Base-by-base conservation (phyloP, 768 basidiomycete genomes). In the Naematelia aurantialba region DNA sequence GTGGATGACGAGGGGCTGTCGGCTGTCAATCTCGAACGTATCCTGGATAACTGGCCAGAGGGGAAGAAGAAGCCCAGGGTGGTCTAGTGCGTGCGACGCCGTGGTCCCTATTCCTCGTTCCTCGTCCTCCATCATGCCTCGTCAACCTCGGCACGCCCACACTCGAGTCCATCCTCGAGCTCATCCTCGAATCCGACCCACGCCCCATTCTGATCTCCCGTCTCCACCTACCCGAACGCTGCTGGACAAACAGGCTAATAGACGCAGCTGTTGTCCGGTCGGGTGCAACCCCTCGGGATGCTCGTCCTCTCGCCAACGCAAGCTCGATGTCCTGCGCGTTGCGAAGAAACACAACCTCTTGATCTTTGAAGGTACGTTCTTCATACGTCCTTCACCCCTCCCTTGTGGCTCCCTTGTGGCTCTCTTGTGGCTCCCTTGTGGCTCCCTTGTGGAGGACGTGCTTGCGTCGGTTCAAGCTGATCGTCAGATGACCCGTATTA, bases 221-320 rank as follows among this genome's bases (percentile, higher is more conserved):
- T n/a, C n/a, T n/a, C n/a, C n/a, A n/a, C n/a, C n/a, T n/a, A n/a
- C n/a, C n/a, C n/a, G n/a, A 3, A 8, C n/a, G 19, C 1, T 1
- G 39, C 63, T 55, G 21, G 63, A 19, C 51, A 48, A 12, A 34
- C 34, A 31, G n/a, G n/a, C n/a, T n/a, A n/a, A n/a, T n/a, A n/a
- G 10, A 3, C 11, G 46, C 60, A 65, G 59, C 58, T 58, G 61
- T 50, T 75, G 70, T 26, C 80, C 80, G 0, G 75, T 87, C 67
- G 91, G 91, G 30, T 87, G 86, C 65, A 93, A 93, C 75, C 91
- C 90, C 2, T 89, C 87, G 5, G 91, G 91, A 1, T 84, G 83
- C 74, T 91, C 90, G 2, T 83, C 87, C 4, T 81, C 87, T 1
- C 76, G 83, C 42, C 83, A 85, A 56, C 83, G 91, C 80, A 84